Evolutionary conservation across 2,329 filamentous ascomycete genomes (phyloP).

Genomic region (Thelonectria discophora): DNA sequence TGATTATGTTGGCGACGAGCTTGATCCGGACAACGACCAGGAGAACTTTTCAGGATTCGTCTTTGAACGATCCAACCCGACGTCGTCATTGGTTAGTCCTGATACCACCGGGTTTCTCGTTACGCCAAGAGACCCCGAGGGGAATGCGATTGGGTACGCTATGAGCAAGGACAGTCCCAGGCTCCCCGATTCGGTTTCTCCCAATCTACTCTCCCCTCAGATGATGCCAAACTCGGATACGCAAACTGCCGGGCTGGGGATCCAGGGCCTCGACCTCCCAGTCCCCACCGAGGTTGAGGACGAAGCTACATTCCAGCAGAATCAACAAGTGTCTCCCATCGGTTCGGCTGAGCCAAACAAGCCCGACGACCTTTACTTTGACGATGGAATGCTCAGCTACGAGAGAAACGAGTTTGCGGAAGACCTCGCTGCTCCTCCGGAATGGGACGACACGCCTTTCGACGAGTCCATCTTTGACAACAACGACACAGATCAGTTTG

Average conservation of each 20-base stretch:
- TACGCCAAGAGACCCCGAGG: conserved; percentile 65
- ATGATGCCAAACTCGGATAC: conserved; percentile 23
- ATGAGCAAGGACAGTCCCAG: conserved; percentile 57
- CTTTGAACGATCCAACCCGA: conserved; percentile 64
- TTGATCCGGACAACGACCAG: conserved; percentile 50
- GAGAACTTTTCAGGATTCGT: conserved; percentile 69
- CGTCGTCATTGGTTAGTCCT: conserved; percentile 61
- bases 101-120: conserved; percentile 54
- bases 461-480: conserved; percentile 80
- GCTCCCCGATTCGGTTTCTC: conserved; percentile 31
- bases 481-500: conserved; percentile 70
- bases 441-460: conserved; percentile 66
- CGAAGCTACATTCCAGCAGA: conserved; percentile 36
- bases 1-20: conserved; percentile 36
- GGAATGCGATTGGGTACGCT: conserved; percentile 66
- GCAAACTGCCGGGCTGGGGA: conserved; percentile 52
- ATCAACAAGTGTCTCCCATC: conserved; percentile 30
- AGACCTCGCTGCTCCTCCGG: conserved; percentile 50
- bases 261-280: conserved; percentile 48
- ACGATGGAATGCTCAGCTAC: conserved; percentile 66
- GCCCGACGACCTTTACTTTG: conserved; percentile 75
- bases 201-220: conserved; percentile 23
- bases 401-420: conserved; percentile 56
- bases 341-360: conserved; percentile 21
- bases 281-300: conserved; percentile 29